Evolutionary conservation across 23 red algal species (phyloP).

Genomic region (Rhodosorus marinus): DNA sequence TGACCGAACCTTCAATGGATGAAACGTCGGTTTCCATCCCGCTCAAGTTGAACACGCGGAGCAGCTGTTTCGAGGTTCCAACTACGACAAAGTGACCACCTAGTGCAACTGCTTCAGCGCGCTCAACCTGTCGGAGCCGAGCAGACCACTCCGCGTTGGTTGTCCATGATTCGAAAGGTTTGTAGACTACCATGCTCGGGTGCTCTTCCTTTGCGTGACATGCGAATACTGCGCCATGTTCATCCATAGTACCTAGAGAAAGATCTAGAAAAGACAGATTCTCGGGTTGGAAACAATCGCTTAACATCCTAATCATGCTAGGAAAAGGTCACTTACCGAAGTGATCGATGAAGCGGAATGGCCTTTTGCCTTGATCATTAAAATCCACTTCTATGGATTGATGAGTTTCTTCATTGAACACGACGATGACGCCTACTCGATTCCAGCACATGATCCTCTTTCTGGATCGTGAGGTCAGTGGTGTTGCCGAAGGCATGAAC

Average conservation of each 20-base stretch:
- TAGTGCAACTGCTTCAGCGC: conserved; percentile 26
- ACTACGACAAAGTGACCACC: conserved; percentile 34
- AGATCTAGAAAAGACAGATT: too few species aligned
- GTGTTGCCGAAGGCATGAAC: conserved; percentile 37
- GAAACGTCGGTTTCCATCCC: conserved; percentile 40
- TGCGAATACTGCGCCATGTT: conserved; percentile 35
- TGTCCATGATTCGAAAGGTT: conserved; percentile 42
- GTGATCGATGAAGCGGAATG: conserved; percentile 54
- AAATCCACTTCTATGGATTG: conserved; percentile 44
- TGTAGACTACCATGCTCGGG: conserved; percentile 28
- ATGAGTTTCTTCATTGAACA: conserved; percentile 41
- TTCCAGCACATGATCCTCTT: conserved; percentile 41
- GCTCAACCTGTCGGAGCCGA: conserved; percentile 12
- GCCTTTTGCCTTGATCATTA: conserved; percentile 20
- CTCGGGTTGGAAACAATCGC: too few species aligned
- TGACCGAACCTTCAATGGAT: conserved; percentile 11
- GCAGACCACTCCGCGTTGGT: conserved; percentile 58
- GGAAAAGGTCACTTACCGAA: too few species aligned
- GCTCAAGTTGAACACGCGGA: conserved; percentile 45
- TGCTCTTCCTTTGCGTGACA: conserved; percentile 23
- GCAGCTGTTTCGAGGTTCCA: conserved; percentile 7
- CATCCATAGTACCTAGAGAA: conserved; percentile 18
- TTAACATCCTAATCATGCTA: too few species aligned
- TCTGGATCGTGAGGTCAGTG: conserved; percentile 1
- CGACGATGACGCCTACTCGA: conserved; percentile 19